phyloP scores from a whole-genome alignment of 2,329 filamentous ascomycete species.

The Paracamarosporium sp. region DNA sequence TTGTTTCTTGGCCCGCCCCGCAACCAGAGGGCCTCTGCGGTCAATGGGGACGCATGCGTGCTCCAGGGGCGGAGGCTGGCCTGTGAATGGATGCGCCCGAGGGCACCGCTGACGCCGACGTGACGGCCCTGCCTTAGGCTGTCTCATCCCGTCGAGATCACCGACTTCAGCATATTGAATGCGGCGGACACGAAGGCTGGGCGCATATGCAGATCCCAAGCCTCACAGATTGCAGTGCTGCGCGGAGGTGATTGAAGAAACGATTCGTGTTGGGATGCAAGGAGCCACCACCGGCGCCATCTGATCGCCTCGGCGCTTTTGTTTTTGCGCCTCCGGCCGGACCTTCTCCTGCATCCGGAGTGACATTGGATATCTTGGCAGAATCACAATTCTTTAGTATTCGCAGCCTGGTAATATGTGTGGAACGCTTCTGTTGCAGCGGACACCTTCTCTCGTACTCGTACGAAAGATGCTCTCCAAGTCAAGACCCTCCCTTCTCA shows the following conservation, averaged over 20 bases:
- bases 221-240: slow-evolving; percentile 1
- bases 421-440: slow-evolving; percentile 2
- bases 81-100: slow-evolving; percentile 20
- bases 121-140: slow-evolving; percentile 21
- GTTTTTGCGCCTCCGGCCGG: slow-evolving; percentile 4
- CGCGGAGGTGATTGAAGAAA: not conserved
- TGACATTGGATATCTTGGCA: slow-evolving; percentile 4
- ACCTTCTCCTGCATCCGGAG: slow-evolving; percentile 1
- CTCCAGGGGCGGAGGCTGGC: not conserved
- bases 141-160: slow-evolving; percentile 20
- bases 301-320: not conserved
- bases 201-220: slow-evolving; percentile 20
- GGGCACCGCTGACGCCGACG: slow-evolving; percentile 25
- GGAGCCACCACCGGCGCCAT: slow-evolving; percentile 2
- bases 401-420: not conserved
- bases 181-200: slow-evolving; percentile 14
- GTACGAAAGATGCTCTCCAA: not conserved
- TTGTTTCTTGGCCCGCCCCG: slow-evolving; percentile 25
- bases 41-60: slow-evolving; percentile 7
- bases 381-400: not conserved
- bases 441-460: not conserved
- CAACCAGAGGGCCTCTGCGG: not conserved
- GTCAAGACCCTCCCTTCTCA: not conserved
- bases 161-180: not conserved
- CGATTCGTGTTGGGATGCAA: slow-evolving; percentile 1